phyloP scores from a whole-genome alignment of 2,329 filamentous ascomycete genomes.

The Camillea tinctor region DNA sequence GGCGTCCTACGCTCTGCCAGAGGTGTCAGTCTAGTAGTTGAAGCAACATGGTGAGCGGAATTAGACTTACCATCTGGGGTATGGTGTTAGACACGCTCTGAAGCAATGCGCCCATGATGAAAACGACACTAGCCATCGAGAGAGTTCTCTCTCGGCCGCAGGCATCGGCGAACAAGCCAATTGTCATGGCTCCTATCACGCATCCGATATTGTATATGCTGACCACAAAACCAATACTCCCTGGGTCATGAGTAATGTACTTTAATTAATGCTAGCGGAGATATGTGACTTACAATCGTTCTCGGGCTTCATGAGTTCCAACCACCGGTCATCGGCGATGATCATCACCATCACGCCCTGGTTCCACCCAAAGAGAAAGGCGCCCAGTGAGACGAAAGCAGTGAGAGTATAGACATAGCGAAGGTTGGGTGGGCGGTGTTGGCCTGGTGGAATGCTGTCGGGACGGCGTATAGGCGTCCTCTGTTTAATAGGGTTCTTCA shows the following conservation, averaged over 20 bases:
- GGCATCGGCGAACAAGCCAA: slow-evolving; percentile 27
- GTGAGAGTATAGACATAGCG: slow-evolving; percentile 32
- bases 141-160: slow-evolving; percentile 31
- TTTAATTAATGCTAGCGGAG: not conserved
- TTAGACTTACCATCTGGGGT: slow-evolving; percentile 23
- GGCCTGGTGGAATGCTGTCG: slow-evolving; percentile 3
- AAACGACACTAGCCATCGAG: slow-evolving; percentile 27
- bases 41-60: not conserved
- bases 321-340: slow-evolving; percentile 31
- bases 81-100: slow-evolving; percentile 26
- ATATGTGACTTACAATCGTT: slow-evolving; percentile 24
- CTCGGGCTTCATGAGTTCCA: slow-evolving; percentile 28
- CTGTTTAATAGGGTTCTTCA: slow-evolving; percentile 27
- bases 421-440: slow-evolving; percentile 25
- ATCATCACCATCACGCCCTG: slow-evolving; percentile 35
- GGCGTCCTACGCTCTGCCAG: slow-evolving; percentile 23
- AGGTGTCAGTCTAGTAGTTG: not conserved
- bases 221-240: slow-evolving; percentile 31
- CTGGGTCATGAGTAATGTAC: slow-evolving; percentile 1
- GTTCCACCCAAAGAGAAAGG: slow-evolving; percentile 33
- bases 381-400: slow-evolving; percentile 28
- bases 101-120: slow-evolving; percentile 26
- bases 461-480: slow-evolving; percentile 26
- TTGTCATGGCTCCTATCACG: slow-evolving; percentile 29
- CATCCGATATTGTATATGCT: slow-evolving; percentile 34